phyloP scores from a whole-genome alignment of 768 basidiomycete species.

The Panellus pusillus region DNA sequence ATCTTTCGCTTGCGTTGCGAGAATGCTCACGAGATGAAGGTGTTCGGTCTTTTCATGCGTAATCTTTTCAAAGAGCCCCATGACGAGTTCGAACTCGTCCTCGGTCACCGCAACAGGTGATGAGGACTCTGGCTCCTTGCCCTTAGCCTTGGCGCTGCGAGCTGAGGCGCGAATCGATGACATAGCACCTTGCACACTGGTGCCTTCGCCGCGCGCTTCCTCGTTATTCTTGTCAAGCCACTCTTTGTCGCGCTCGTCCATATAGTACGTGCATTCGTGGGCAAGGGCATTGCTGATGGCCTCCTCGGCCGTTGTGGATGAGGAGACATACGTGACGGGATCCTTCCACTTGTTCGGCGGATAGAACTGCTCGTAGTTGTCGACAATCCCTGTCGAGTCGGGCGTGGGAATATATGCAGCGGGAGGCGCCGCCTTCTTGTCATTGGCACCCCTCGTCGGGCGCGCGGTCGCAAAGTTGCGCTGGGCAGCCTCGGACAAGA shows the following conservation, averaged over 20 bases:
- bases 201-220: slow-evolving; percentile 82
- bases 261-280: slow-evolving; percentile 83
- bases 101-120: slow-evolving; percentile 70
- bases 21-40: slow-evolving; percentile 77
- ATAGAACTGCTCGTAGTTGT: slow-evolving; percentile 80
- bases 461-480: slow-evolving; percentile 14
- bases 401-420: slow-evolving; percentile 91
- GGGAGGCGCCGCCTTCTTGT: slow-evolving; percentile 34
- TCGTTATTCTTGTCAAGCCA: slow-evolving; percentile 95
- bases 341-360: slow-evolving; percentile 71
- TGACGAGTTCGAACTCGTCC: slow-evolving; percentile 92
- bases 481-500: slow-evolving; percentile 30
- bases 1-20: background rate
- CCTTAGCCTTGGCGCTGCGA: slow-evolving; percentile 62
- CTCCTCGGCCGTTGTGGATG: slow-evolving; percentile 88
- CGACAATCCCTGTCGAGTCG: slow-evolving; percentile 82
- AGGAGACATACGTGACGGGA: slow-evolving; percentile 73
- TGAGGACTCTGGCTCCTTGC: slow-evolving; percentile 75
- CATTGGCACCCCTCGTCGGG: slow-evolving; percentile 10
- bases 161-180: slow-evolving; percentile 40
- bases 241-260: slow-evolving; percentile 97
- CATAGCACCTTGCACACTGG: slow-evolving; percentile 71
- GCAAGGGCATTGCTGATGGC: slow-evolving; percentile 57
- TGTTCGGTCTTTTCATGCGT: slow-evolving; percentile 78
- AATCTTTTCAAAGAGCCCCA: slow-evolving; percentile 91